phyloP scores from a whole-genome alignment of 2,329 filamentous ascomycete genomes.

The Chaetothyriales sp. region DNA sequence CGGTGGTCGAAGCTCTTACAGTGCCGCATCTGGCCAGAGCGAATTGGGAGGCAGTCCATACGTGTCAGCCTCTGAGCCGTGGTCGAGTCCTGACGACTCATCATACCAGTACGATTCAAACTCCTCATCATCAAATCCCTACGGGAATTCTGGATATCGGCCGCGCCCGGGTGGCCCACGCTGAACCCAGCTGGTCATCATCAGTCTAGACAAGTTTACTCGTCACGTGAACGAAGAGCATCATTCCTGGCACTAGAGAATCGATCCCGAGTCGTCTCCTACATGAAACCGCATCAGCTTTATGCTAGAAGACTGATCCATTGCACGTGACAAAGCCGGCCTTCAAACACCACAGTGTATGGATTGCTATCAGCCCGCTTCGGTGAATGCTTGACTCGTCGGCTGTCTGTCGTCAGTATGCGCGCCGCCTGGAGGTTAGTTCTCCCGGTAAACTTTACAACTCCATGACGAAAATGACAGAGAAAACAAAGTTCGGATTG shows the following conservation, averaged over 20 bases:
- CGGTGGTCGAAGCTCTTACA: background rate
- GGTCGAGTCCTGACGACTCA: constrained; percentile 13
- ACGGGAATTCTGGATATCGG: constrained; percentile 10
- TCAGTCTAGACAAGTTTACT: background rate
- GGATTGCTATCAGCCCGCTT: background rate
- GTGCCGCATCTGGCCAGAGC: background rate
- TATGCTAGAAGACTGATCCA: background rate
- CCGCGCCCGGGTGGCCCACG: constrained; percentile 15
- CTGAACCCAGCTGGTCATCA: constrained; percentile 1
- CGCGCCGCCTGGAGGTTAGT: background rate
- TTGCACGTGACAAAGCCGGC: background rate
- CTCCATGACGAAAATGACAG: constrained; percentile 4
- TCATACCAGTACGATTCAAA: constrained; percentile 6
- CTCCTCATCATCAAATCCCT: constrained; percentile 5
- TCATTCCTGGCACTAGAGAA: background rate
- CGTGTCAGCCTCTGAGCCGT: constrained; percentile 17
- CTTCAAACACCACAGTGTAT: background rate
- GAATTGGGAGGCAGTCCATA: constrained; percentile 7
- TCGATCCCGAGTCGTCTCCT: background rate
- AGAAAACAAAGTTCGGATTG: too few relatives aligned
- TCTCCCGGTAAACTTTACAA: constrained; percentile 2
- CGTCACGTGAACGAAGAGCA: background rate
- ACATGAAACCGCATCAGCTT: background rate
- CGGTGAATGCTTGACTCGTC: background rate
- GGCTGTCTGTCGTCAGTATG: too few relatives aligned